These are phyloP conservation scores for Melampsora americana DNA, from an alignment of 1,284 basidiomycete species.

Conservation along the genomic window DNA sequence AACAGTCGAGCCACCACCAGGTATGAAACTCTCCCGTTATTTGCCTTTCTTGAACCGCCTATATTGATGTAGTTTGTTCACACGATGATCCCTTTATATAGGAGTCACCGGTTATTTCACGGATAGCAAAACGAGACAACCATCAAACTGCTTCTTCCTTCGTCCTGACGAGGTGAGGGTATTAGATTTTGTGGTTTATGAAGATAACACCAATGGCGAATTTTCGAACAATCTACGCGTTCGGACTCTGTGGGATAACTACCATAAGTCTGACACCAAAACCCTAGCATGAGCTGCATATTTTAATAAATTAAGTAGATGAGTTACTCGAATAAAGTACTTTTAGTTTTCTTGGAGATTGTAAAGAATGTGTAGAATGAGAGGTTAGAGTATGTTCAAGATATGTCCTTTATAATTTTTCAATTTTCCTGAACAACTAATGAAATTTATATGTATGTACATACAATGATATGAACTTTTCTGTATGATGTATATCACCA, in stretches of 20 bases:
- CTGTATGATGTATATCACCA: too few species aligned
- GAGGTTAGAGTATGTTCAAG: too few species aligned
- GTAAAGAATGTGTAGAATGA: too few species aligned
- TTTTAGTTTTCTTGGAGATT: too few species aligned
- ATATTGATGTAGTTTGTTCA: background rate
- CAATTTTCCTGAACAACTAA: too few species aligned
- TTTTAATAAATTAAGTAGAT: too few species aligned
- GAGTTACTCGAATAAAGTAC: too few species aligned
- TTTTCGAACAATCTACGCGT: constrained; percentile 4
- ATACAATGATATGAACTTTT: too few species aligned
- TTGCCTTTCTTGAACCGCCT: background rate
- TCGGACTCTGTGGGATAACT: constrained; percentile 32
- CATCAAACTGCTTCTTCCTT: constrained; percentile 36
- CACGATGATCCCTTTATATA: background rate
- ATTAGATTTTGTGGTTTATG: constrained; percentile 22
- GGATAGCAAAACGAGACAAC: constrained; percentile 10
- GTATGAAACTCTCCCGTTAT: background rate
- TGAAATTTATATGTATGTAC: too few species aligned
- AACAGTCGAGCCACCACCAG: constrained; percentile 39
- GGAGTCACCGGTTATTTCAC: constrained; percentile 42
- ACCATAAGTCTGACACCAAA: background rate
- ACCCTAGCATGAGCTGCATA: too few species aligned
- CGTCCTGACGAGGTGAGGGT: constrained; percentile 19
- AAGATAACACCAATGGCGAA: constrained; percentile 7
- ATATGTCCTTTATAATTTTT: too few species aligned